Evolutionary conservation across 2,329 filamentous ascomycete species (phyloP).

Genomic region (Cyphellophora attinorum): DNA sequence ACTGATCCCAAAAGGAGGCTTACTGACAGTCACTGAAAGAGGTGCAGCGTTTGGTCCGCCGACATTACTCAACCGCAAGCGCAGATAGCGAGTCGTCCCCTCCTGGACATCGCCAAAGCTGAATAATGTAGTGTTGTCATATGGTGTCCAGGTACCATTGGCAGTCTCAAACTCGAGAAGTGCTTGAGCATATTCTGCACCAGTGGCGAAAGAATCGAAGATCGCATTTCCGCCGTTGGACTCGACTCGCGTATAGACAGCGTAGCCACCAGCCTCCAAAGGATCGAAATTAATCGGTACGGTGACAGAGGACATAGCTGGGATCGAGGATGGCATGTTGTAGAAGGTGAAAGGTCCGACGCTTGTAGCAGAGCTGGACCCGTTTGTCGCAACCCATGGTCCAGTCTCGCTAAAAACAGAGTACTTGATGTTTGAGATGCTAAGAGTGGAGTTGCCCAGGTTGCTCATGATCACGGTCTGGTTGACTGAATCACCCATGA

Average conservation of each 20-base stretch:
- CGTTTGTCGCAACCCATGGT: slow-evolving; percentile 13
- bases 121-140: slow-evolving; percentile 35
- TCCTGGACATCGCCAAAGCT: slow-evolving; percentile 48
- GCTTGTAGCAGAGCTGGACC: slow-evolving; percentile 5
- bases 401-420: slow-evolving; percentile 12
- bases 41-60: slow-evolving; percentile 38
- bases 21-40: slow-evolving; percentile 50
- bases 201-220: slow-evolving; percentile 39
- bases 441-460: slow-evolving; percentile 26
- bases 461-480: slow-evolving; percentile 28
- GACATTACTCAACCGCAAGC: slow-evolving; percentile 46
- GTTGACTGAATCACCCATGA: slow-evolving; percentile 24
- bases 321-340: slow-evolving; percentile 11
- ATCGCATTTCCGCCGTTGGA: slow-evolving; percentile 43
- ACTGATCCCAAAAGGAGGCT: slow-evolving; percentile 47
- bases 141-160: slow-evolving; percentile 45
- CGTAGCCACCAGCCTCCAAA: slow-evolving; percentile 38
- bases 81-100: slow-evolving; percentile 38
- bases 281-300: slow-evolving; percentile 24
- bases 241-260: slow-evolving; percentile 37
- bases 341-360: slow-evolving; percentile 14
- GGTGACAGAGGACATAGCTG: slow-evolving; percentile 14
- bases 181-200: slow-evolving; percentile 40
- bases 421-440: slow-evolving; percentile 19
- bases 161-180: slow-evolving; percentile 46